Evolutionary conservation across 2,329 filamentous ascomycete genomes (phyloP), one percentile per base, ranked within the genome.

Genomic region (Eurotiales sp.): DNA sequence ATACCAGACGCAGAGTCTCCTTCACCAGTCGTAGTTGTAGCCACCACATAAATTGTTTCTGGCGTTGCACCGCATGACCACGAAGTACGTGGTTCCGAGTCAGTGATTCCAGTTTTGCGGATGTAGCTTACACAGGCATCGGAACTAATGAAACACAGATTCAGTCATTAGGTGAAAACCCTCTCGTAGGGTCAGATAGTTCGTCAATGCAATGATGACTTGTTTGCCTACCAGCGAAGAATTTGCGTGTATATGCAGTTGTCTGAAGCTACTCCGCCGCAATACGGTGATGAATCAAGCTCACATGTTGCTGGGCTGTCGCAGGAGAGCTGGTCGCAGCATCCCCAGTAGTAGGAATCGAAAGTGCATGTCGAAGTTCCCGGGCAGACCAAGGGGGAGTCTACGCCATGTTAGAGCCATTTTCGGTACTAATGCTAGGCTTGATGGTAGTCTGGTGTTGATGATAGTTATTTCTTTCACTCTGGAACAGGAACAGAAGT

Each of bases 301-400:
- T 42, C 25, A 30, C 47, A 50, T 34, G 47, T 15, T 21, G 17
- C 27, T 17, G 47, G 47, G 8, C 17, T 27, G 12, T 50, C 22
- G 22, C 47, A 50, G 19, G 14, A 8, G 7, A 50, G 29, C 14
- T 19, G n/a, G 22, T 43, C 39, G 25, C 47, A 50, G 14, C 47
- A 50, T 11, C 47, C 47, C 47, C 47, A 50, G 22, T 43, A 50
- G 30, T 50, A 50, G 12, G 15, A 17, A 21, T 22, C 22, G 19
- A 37, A 43, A 12, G 39, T 25, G 22, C 47, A 50, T 15, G 47
- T 42, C 5, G 39, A 27, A 4, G 40, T 50, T 15, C 47, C 47
- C 7, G 47, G 47, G 14, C 47, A 50, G 12, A 43, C 30, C n/a
- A 50, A 22, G 4, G 47, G 47, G 8, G 39, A 50, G 10, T 43